These are phyloP conservation scores for Aspergillus nanangensis DNA, from an alignment of 495 filamentous ascomycete genomes.

Conservation along the genomic window DNA sequence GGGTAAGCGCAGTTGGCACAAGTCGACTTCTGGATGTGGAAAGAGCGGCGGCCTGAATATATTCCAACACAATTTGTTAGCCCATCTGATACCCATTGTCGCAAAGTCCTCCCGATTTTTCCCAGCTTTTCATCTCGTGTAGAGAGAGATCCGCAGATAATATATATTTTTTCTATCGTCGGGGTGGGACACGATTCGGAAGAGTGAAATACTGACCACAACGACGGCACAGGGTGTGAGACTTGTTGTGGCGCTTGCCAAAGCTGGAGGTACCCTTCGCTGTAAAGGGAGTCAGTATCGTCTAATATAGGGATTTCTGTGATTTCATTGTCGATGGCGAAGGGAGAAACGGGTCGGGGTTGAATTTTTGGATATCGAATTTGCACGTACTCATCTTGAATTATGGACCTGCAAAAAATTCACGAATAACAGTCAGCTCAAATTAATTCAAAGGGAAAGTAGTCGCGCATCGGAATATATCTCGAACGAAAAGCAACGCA, in stretches of 20 bases:
- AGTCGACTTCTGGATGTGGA: conserved; percentile 99
- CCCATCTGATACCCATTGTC: conserved; percentile 10
- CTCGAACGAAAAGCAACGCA: too few species aligned
- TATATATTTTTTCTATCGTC: conserved; percentile 9
- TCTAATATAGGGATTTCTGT: background rate
- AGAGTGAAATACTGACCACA: conserved; percentile 72
- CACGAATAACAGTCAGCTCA: background rate
- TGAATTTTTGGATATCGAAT: conserved; percentile 22
- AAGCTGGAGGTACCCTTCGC: conserved; percentile 96
- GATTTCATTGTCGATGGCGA: conserved; percentile 22
- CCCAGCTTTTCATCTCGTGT: conserved; percentile 4
- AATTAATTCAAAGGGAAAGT: too few species aligned
- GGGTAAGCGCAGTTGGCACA: conserved; percentile 98
- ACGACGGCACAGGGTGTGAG: conserved; percentile 98
- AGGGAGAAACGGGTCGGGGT: conserved; percentile 7
- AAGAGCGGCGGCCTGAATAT: conserved; percentile 78
- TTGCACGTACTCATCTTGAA: conserved; percentile 62
- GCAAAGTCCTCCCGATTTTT: conserved; percentile 2
- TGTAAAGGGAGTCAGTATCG: conserved; percentile 46
- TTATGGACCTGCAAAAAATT: conserved; percentile 41
- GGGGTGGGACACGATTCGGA: conserved; percentile 8
- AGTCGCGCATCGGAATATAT: background rate
- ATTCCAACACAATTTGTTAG: conserved; percentile 25
- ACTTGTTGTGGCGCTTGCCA: conserved; percentile 99
- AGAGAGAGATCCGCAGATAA: conserved; percentile 10